Conservation (phyloP, 768 basidiomycete genomes). For the Lentinus brumalis region DNA sequence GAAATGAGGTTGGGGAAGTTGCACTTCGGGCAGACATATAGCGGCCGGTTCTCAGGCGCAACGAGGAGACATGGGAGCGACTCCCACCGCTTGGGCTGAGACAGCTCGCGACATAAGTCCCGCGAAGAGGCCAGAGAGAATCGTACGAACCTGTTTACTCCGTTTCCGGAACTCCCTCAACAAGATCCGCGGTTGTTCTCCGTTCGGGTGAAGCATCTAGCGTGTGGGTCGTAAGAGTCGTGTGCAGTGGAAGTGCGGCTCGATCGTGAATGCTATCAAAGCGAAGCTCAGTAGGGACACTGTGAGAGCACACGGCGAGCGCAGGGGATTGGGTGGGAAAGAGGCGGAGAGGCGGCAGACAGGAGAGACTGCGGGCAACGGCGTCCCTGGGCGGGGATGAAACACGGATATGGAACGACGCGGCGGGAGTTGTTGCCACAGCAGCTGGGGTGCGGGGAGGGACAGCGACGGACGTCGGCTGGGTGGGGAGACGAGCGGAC, state of each 20-base stretch:
- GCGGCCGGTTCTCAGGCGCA: constrained; percentile 23
- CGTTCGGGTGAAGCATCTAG: not conserved
- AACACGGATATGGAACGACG: constrained; percentile 15
- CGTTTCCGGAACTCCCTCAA: constrained; percentile 20
- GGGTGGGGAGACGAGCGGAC: not conserved
- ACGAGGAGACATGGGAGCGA: constrained; percentile 29
- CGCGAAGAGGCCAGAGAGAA: not conserved
- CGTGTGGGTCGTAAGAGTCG: constrained; percentile 9
- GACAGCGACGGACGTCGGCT: not conserved
- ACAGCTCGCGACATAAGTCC: not conserved
- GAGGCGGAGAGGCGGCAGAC: not conserved
- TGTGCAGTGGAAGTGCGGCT: not conserved
- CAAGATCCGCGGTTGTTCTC: constrained; percentile 14
- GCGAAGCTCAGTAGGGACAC: constrained; percentile 1
- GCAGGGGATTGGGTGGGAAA: not conserved
- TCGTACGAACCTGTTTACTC: constrained; percentile 19
- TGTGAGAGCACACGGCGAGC: not conserved
- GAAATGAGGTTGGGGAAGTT: constrained; percentile 23
- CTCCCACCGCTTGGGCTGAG: constrained; percentile 27
- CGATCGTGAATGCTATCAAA: constrained; percentile 17
- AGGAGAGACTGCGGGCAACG: not conserved
- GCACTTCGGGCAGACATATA: constrained; percentile 26
- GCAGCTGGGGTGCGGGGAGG: not conserved
- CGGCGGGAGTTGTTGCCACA: not conserved
- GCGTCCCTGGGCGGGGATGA: constrained; percentile 7